Base-by-base conservation (phyloP, 371 early-diverging fungal species). In the Zopfochytrium polystomum region DNA sequence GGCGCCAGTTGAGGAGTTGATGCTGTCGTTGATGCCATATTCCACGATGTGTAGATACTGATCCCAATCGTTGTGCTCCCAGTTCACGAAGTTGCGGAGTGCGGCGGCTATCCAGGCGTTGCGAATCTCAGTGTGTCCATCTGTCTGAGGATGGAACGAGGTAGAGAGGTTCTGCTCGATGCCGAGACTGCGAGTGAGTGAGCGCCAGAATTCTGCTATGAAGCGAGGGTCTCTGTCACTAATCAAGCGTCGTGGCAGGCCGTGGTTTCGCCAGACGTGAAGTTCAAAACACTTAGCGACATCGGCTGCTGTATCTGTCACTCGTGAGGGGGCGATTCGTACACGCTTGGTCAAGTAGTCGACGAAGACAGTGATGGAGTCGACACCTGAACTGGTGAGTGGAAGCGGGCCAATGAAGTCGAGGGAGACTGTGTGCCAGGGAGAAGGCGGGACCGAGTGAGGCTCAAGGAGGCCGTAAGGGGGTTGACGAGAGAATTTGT, bases 41-140 rank as follows among this genome's bases (percentile, higher is more conserved):
- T 66, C 58, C 49, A 55, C 55, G 26, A 63, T 32, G 50, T 50
- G 63, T 33, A 70, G 66, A 32, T 38, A 33, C n/a, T 0, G 4
- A 25, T 47, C 47, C 70, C 70, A 70, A 42, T 70, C 33, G 32
- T 51, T 38, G 56, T 61, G 57, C 7, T 18, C 11, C 38, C 38
- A 50, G 59, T 58, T 50, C 3, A 50, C 30, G 48, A 35, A 61
- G 26, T 18, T 3, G 2, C 62, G 29, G 45, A 61, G 55, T 32
- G 55, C 32, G 13, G 11, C 3, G 22, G 33, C 43, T 3, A 61
- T 61, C 62, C 55, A 61, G 48, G 32, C 53, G 45, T 61, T 61
- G 22, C 54, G 52, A 9, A 30, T 13, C 55, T 83, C 80, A 0
- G 79, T 83, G 60, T 83, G 82, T 9, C 79, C 80, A 56, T 82